Evolutionary conservation across 2,329 filamentous ascomycete genomes (phyloP).

Genomic region (Paraphaeosphaeria minitans): DNA sequence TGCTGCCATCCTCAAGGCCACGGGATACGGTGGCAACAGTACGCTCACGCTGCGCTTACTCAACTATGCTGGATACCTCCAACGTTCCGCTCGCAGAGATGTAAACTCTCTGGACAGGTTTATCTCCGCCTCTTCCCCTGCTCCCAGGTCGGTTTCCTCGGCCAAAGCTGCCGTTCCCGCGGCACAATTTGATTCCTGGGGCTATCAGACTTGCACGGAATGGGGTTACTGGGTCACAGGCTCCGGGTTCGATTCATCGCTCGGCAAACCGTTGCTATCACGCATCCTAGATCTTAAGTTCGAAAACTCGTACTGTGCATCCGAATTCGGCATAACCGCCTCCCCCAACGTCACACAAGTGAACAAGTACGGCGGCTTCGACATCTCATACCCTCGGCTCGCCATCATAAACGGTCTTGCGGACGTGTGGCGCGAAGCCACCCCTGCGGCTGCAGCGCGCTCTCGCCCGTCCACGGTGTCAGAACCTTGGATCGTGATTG

Average conservation of each 20-base stretch:
- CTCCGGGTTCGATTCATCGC: slow-evolving; percentile 60
- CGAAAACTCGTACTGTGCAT: slow-evolving; percentile 64
- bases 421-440: slow-evolving; percentile 80
- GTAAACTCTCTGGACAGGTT: slow-evolving; percentile 32
- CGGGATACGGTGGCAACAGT: background rate
- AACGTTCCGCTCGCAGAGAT: background rate
- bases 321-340: slow-evolving; percentile 70
- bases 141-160: slow-evolving; percentile 42
- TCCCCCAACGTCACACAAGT: slow-evolving; percentile 68
- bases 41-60: background rate
- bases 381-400: slow-evolving; percentile 74
- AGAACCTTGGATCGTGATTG: slow-evolving; percentile 74
- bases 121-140: slow-evolving; percentile 44
- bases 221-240: slow-evolving; percentile 83
- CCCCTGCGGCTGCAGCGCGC: slow-evolving; percentile 67
- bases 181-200: slow-evolving; percentile 48
- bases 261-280: slow-evolving; percentile 71
- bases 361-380: slow-evolving; percentile 77
- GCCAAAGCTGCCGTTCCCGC: slow-evolving; percentile 39
- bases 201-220: slow-evolving; percentile 58
- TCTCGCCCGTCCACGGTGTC: slow-evolving; percentile 64
- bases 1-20: background rate
- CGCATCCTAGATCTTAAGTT: slow-evolving; percentile 71
- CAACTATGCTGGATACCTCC: background rate
- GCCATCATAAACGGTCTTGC: slow-evolving; percentile 77